phyloP scores from a whole-genome alignment of 805 yeast species.

The Pichia pseudocactophila region DNA sequence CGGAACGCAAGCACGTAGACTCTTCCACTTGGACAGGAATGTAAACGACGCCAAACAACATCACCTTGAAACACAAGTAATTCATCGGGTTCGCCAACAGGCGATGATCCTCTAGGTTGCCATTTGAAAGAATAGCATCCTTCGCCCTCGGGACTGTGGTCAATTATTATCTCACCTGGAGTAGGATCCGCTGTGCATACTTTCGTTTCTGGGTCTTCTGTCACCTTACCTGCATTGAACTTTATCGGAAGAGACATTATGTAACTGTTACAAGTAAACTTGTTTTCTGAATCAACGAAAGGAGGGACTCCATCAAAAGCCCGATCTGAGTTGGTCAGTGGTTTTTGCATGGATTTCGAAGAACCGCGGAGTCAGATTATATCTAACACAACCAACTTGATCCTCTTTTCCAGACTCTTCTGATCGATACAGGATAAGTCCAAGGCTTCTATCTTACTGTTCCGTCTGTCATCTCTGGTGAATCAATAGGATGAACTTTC shows the following conservation, averaged over 20 bases:
- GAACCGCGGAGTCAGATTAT: too few relatives aligned
- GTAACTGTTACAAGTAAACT: too few relatives aligned
- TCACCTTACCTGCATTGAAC: slow-evolving; percentile 76
- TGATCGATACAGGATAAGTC: too few relatives aligned
- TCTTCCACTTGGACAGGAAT: slow-evolving; percentile 67
- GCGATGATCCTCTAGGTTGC: slow-evolving; percentile 51
- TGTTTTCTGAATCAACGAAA: too few relatives aligned
- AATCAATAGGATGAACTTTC: too few relatives aligned
- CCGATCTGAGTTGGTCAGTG: too few relatives aligned
- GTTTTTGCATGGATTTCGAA: too few relatives aligned
- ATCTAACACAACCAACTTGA: too few relatives aligned
- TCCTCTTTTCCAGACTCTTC: too few relatives aligned
- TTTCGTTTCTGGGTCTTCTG: slow-evolving; percentile 51
- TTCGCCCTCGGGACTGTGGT: slow-evolving; percentile 60
- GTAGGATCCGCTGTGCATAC: slow-evolving; percentile 61
- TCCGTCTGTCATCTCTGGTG: too few relatives aligned
- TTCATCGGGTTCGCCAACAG: slow-evolving; percentile 44
- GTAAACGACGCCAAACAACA: slow-evolving; percentile 64
- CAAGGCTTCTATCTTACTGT: too few relatives aligned
- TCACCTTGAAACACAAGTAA: slow-evolving; percentile 78
- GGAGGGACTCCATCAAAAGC: too few relatives aligned
- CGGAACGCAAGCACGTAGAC: slow-evolving; percentile 38
- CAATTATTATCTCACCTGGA: slow-evolving; percentile 57
- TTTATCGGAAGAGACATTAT: slow-evolving; percentile 22
- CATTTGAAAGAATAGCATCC: slow-evolving; percentile 63